phyloP scores from a whole-genome alignment of 352 stramenopile genomes.

The Phytophthora fragariae region DNA sequence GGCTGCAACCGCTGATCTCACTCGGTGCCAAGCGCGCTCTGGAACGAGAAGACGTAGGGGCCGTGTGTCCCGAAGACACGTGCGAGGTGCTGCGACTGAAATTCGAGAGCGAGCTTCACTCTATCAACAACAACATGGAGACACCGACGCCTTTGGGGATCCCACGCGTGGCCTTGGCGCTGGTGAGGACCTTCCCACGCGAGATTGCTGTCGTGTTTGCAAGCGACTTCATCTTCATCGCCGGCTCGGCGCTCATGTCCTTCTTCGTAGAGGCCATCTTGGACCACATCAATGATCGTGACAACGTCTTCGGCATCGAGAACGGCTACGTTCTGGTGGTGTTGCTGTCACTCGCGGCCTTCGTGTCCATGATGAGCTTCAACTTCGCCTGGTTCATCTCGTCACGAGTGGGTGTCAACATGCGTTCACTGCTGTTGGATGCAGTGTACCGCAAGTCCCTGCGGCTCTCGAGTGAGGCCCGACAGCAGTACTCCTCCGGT shows the following conservation, averaged over 20 bases:
- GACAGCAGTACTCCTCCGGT: conserved; percentile 54
- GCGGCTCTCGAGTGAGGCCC: conserved; percentile 47
- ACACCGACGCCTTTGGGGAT: conserved; percentile 14
- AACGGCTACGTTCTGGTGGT: conserved; percentile 38
- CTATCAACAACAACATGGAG: conserved; percentile 9
- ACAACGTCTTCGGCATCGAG: conserved; percentile 28
- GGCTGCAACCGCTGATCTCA: conserved; percentile 48
- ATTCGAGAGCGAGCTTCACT: conserved; percentile 29
- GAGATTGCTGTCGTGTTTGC: conserved; percentile 29
- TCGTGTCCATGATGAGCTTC: conserved; percentile 47
- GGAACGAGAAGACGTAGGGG: conserved; percentile 44
- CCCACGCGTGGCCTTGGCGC: conserved; percentile 26
- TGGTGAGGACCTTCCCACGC: conserved; percentile 28
- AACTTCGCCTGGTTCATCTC: conserved; percentile 62
- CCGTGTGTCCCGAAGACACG: conserved; percentile 31
- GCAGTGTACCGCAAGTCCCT: conserved; percentile 66
- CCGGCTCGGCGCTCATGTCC: conserved; percentile 25
- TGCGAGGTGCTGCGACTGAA: conserved; percentile 25
- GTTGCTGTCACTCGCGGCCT: conserved; percentile 33
- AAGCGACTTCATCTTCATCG: conserved; percentile 36
- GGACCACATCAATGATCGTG: conserved; percentile 35
- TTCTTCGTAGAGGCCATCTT: conserved; percentile 34
- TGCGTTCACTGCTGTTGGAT: conserved; percentile 53
- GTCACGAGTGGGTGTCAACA: conserved; percentile 53
- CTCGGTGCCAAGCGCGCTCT: conserved; percentile 41